Evolutionary conservation across 2,329 filamentous ascomycete genomes (phyloP), one percentile per base, ranked within the genome.

Genomic region (Pestalotiopsis sp.): DNA sequence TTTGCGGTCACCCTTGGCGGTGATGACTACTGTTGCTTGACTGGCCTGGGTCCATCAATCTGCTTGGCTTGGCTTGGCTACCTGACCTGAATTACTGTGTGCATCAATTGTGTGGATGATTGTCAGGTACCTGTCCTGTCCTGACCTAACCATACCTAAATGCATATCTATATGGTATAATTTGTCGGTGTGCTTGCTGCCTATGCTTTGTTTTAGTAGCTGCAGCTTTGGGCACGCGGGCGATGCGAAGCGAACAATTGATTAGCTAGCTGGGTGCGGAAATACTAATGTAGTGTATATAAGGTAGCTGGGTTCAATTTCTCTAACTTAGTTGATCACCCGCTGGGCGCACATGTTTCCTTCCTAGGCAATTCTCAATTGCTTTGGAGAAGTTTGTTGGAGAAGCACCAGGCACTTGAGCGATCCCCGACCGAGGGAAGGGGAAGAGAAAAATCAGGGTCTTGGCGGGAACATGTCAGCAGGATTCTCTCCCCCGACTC

Each of bases 381-480:
- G 30, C 30, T 35, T 35, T 35, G 30, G 30, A 35, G 30, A 35
- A 35, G 30, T 35, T 9, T 35, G 30, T 35, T 35, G 30, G 30
- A 35, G 30, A 35, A 35, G 30, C 30, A 7, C 7, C 26, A 26
- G 30, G 30, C 30, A 35, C 30, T 35, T 7, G 30, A 35, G 30
- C 30, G 30, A 35, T 35, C 30, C 30, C 30, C 30, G 30, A 35
- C 30, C 30, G 30, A 35, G 30, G 30, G 30, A 35, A 22, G 26
- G 24, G 56, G n/a, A 52, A 44, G 17, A 44, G 11, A 44, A 44
- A 44, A 44, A 52, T 58, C 56, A 58, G 56, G 56, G 56, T 58
- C 56, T 58, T 58, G 56, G 56, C 56, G 56, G 56, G 30, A 35
- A 58, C 44, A 35, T 35, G 56, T 58, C 56, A 58, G 56, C 56